These are phyloP conservation scores for Coemansia sp. DNA, from an alignment of 192 early-diverging fungal genomes.

Conservation along the genomic window DNA sequence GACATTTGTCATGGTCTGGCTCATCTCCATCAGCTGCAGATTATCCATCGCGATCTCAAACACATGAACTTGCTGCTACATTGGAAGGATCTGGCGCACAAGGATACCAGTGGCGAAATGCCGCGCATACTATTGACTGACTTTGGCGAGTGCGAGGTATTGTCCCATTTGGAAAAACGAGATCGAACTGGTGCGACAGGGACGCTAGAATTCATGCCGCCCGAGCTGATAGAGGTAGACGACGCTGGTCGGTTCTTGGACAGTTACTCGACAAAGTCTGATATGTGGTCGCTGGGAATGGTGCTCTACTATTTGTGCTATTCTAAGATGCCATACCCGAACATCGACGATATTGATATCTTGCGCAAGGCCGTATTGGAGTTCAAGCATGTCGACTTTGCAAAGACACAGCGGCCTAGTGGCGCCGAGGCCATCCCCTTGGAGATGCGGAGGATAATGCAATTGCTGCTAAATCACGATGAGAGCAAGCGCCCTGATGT, in stretches of 20 bases:
- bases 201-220: constrained; percentile 94
- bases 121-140: constrained; percentile 90
- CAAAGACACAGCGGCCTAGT: constrained; percentile 18
- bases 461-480: constrained; percentile 37
- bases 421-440: constrained; percentile 33
- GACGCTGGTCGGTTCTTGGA: constrained; percentile 67
- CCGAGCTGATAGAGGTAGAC: constrained; percentile 69
- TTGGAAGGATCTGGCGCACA: constrained; percentile 56
- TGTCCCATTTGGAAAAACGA: constrained; percentile 66
- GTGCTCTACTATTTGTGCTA: constrained; percentile 92
- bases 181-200: constrained; percentile 94
- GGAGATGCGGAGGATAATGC: constrained; percentile 43
- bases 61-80: constrained; percentile 89
- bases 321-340: constrained; percentile 75
- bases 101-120: constrained; percentile 39
- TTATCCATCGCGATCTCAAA: constrained; percentile 94
- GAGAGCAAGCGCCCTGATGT: constrained; percentile 48
- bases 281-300: constrained; percentile 96
- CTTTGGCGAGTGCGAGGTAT: constrained; percentile 96
- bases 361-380: constrained; percentile 77
- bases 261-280: constrained; percentile 82
- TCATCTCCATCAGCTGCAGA: constrained; percentile 85
- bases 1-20: constrained; percentile 90
- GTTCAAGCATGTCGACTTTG: constrained; percentile 54
- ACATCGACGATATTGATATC: constrained; percentile 88